These are phyloP conservation scores for Linnemannia elongata DNA, from an alignment of 192 early-diverging fungal species.

Conservation along the genomic window DNA sequence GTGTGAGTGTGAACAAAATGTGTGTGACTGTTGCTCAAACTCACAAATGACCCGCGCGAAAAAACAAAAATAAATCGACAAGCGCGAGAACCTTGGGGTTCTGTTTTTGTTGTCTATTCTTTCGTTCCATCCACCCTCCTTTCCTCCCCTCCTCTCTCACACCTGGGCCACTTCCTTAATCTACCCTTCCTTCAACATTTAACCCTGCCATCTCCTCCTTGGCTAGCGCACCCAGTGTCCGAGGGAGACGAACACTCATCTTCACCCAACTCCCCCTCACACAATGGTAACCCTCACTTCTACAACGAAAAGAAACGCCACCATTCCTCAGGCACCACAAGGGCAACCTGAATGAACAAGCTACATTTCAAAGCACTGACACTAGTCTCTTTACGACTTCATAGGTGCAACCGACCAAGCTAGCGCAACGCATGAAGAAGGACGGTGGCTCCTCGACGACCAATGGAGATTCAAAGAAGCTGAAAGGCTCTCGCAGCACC, in stretches of 20 bases:
- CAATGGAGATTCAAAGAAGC: slow-evolving; percentile 27
- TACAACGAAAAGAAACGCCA: not conserved
- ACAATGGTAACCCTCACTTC: not conserved
- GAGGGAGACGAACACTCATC: not conserved
- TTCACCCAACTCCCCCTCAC: not conserved
- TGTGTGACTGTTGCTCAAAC: not conserved
- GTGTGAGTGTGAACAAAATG: not conserved
- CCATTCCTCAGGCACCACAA: not conserved
- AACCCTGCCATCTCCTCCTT: not conserved
- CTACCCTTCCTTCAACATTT: not conserved
- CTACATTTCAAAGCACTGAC: not conserved
- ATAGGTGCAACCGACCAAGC: slow-evolving; percentile 20
- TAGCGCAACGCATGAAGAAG: slow-evolving; percentile 40
- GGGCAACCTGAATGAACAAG: not conserved
- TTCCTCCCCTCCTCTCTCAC: not conserved
- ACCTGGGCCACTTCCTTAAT: not conserved
- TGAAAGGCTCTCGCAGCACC: not conserved
- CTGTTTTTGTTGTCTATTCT: too few species aligned
- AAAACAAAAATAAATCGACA: not conserved
- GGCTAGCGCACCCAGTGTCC: not conserved
- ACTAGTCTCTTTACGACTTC: not conserved
- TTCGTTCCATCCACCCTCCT: too few species aligned
- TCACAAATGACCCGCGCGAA: not conserved
- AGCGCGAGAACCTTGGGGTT: too few species aligned
- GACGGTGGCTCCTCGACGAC: slow-evolving; percentile 9